Conservation (phyloP, 176 grass and related monocot species). For the Cocos nucifera region DNA sequence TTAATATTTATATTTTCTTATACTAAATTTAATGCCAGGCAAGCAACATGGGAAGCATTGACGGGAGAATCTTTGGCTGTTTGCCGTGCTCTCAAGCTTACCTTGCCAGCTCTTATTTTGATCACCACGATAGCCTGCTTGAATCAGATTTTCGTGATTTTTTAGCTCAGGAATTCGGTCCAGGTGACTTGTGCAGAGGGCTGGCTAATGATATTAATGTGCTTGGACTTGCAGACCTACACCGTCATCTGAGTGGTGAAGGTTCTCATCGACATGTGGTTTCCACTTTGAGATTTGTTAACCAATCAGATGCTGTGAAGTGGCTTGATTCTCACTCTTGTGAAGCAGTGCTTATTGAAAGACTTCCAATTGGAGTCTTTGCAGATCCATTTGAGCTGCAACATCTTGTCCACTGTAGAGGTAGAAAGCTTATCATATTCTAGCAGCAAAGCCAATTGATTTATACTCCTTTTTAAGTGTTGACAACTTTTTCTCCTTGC, state of each 20-base stretch:
- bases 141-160: slow-evolving; percentile 5
- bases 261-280: slow-evolving; percentile 71
- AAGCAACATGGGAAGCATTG: slow-evolving; percentile 1
- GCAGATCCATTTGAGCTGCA: slow-evolving; percentile 90
- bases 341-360: slow-evolving; percentile 62
- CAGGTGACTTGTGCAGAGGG: slow-evolving; percentile 29
- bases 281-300: slow-evolving; percentile 43
- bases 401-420: slow-evolving; percentile 53
- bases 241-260: slow-evolving; percentile 49
- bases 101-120: slow-evolving; percentile 12
- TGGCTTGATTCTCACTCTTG: slow-evolving; percentile 38
- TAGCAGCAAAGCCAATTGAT: neutral
- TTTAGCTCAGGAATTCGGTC: slow-evolving; percentile 19
- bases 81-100: slow-evolving; percentile 37
- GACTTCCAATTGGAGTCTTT: slow-evolving; percentile 59
- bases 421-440: slow-evolving; percentile 19
- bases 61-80: slow-evolving; percentile 17
- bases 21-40: no score
- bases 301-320: slow-evolving; percentile 18
- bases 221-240: slow-evolving; percentile 24
- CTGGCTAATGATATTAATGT: slow-evolving; percentile 14
- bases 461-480: neutral
- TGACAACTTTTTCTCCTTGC: slow-evolving; percentile 9
- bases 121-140: slow-evolving; percentile 1
- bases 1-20: no score